Evolutionary conservation across 2,329 filamentous ascomycete genomes (phyloP), one percentile per base, ranked within the genome.

Genomic region (Raffaelea ambrosiae): DNA sequence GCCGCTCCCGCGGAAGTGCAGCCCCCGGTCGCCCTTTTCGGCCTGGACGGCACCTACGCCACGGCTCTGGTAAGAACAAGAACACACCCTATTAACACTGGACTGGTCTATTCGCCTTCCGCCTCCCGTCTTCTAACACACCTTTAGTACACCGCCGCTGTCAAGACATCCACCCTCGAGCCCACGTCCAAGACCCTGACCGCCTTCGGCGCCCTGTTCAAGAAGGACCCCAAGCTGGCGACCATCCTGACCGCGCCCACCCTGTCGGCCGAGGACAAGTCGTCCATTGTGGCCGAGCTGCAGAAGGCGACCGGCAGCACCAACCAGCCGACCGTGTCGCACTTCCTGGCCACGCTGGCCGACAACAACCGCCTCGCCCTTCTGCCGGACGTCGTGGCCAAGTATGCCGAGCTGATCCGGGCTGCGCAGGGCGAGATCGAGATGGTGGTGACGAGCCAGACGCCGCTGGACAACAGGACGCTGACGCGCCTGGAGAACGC

Each of bases 41-140:
- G 93, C 61, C 75, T 98, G 65, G 93, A 97, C 72, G 93, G 93
- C 71, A 97, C 91, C 67, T 98, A 98, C 75, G 93, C 93, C 68
- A 89, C 85, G 74, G 93, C 93, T 75, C 79, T 98, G 83, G 93
- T 98, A 29, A 29, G 26, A 7, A 29, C 7, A 7, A 13, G 26
- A 13, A 29, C 13, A 13, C n/a, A n/a, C n/a, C n/a, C n/a, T n/a
- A n/a, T n/a, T n/a, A n/a, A n/a, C n/a, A n/a, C n/a, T n/a, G n/a
- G n/a, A n/a, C n/a, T n/a, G n/a, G n/a, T n/a, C n/a, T n/a, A 14
- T 7, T 19, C 29, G 16, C 22, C 21, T 23, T 11, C 23, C 31
- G 31, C 16, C 31, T 33, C 16, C n/a, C n/a, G n/a, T n/a, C n/a
- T n/a, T 23, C 57, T 54, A 38, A 38, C 35, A 38, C 18, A n/a